Evolutionary conservation across 2,329 filamentous ascomycete genomes (phyloP).

Genomic region (Lomentospora prolificans): DNA sequence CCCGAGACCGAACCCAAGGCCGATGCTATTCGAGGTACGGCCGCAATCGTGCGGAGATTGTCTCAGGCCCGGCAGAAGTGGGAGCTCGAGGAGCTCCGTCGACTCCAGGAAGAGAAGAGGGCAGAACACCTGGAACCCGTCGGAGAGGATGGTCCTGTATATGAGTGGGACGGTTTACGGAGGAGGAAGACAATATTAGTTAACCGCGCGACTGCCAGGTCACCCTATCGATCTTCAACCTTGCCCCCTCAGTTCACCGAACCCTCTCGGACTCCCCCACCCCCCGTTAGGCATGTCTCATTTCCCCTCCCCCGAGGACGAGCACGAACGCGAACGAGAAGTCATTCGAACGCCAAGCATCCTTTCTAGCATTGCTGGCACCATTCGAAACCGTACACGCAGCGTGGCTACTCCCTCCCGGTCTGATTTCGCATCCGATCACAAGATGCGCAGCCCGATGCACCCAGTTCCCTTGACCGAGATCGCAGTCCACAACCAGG

Average conservation of each 20-base stretch:
- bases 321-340: slow-evolving; percentile 39
- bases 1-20: slow-evolving; percentile 95
- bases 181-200: slow-evolving; percentile 50
- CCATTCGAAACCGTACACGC: slow-evolving; percentile 33
- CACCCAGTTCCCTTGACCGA: slow-evolving; percentile 54
- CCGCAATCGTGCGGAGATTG: slow-evolving; percentile 75
- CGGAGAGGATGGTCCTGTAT: slow-evolving; percentile 59
- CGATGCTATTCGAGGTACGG: slow-evolving; percentile 85
- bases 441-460: slow-evolving; percentile 42
- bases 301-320: slow-evolving; percentile 60
- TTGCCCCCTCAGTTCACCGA: slow-evolving; percentile 20
- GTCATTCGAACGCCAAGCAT: slow-evolving; percentile 25
- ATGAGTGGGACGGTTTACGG: slow-evolving; percentile 88
- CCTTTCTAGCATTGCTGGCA: slow-evolving; percentile 47
- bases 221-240: slow-evolving; percentile 19
- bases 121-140: slow-evolving; percentile 64
- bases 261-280: slow-evolving; percentile 36
- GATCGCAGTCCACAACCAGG: slow-evolving; percentile 39
- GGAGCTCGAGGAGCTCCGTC: slow-evolving; percentile 69
- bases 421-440: slow-evolving; percentile 21
- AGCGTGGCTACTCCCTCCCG: slow-evolving; percentile 22
- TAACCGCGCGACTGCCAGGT: slow-evolving; percentile 9
- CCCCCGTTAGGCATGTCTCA: slow-evolving; percentile 81
- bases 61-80: slow-evolving; percentile 66
- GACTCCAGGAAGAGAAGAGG: slow-evolving; percentile 69